Percentiles rank a stretch among this genome's conserved stretches.
phyloP scores from a whole-genome alignment of 1,284 basidiomycete genomes.

The Violaceomyces palustris region DNA sequence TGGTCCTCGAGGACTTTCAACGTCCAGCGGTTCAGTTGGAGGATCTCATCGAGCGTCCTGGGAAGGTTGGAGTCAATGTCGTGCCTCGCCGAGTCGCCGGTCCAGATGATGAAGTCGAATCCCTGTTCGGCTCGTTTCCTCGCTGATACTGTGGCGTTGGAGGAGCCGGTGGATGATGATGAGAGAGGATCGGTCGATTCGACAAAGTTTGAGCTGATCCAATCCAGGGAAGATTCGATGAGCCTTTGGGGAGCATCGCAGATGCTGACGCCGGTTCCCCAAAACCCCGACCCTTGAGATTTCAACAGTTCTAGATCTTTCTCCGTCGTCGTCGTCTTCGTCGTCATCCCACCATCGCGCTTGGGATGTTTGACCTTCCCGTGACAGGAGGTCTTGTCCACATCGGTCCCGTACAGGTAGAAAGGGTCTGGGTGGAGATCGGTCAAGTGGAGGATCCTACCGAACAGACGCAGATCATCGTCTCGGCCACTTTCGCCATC shows the following conservation, averaged over 20 bases:
- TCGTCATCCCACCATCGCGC: conserved; percentile 20
- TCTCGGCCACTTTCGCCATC: no score
- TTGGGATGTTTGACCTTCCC: conserved; percentile 40
- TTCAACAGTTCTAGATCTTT: no score
- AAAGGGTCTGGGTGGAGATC: conserved; percentile 74
- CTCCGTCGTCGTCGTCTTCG: no score
- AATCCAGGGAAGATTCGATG: conserved; percentile 75
- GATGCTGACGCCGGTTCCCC: conserved; percentile 59
- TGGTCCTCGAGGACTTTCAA: conserved; percentile 67
- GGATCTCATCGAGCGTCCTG: conserved; percentile 76
- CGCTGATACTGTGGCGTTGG: neutral
- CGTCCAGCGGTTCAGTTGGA: conserved; percentile 67
- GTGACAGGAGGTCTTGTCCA: conserved; percentile 26
- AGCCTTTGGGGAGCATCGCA: conserved; percentile 79
- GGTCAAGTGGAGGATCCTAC: conserved; percentile 71
- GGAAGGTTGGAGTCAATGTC: conserved; percentile 78
- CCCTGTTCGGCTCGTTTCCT: conserved; percentile 55
- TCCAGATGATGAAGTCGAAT: conserved; percentile 79
- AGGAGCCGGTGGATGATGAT: no score
- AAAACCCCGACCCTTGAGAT: conserved; percentile 50
- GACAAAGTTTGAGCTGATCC: conserved; percentile 71
- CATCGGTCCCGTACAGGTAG: conserved; percentile 59
- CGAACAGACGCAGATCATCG: no score
- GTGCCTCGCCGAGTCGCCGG: conserved; percentile 86
- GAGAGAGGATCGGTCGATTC: no score